Evolutionary conservation across 257 asterid species (phyloP), one percentile per base, ranked within the genome.

Genomic region (Datura wrightii): DNA sequence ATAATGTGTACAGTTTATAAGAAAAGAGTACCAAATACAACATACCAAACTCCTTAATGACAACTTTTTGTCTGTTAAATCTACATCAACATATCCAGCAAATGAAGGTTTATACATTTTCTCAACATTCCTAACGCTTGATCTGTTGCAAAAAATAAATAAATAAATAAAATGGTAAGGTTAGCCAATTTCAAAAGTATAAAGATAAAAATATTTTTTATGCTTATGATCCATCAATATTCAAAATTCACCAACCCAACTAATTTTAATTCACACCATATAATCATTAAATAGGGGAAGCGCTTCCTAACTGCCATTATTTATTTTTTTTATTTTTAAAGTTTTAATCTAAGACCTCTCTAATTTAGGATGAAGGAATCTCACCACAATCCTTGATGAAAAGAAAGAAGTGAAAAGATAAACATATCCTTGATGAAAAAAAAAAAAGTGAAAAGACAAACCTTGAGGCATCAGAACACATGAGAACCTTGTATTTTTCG

Each of bases 381-480:
- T 60, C 67, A n/a, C 2, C 11, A 19, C 5, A 62, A 31, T 10
- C 1, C n/a, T 63, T 11, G 44, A 1, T 31, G 15, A 24, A 19
- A 62, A 62, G 31, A 24, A 24, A 24, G 5, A 8, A 15, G 3
- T 34, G 74, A 46, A 15, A 44, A 42, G 34, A 72, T n/a, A 72
- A 72, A 72, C 80, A 24, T 24, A 24, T 24, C 31, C 31, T 24
- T 24, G 1, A 1, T 24, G 31, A 5, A 39, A 39, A 39, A 39
- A 39, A 8, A 65, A 65, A 34, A 8, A 39, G 3, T 34, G 74
- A 46, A 15, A 44, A 42, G 34, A 72, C 41, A 72, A 72, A 72
- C 80, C 80, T 72, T 3, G 80, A 72, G n/a, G 80, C 80, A 72
- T 72, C 39, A 44, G 79, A 71, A 10, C 80, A 72, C 80, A 72